Percentiles rank a stretch among this genome's conserved stretches.
Evolutionary conservation across 139 green algal genomes (phyloP).

Genomic region (Penium margaritaceum): DNA sequence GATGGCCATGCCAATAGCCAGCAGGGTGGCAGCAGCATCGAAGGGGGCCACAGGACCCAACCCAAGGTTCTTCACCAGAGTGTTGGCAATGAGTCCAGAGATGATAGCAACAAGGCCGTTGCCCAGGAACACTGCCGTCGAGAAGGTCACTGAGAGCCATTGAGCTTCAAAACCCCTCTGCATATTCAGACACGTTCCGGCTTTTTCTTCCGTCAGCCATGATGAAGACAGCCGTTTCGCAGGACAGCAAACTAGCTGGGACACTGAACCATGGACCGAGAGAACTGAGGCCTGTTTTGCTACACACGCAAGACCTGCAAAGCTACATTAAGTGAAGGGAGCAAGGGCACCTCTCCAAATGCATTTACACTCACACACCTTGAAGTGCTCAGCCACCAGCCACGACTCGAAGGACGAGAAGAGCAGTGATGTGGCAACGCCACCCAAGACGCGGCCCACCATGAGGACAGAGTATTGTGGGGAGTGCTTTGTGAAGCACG

Average conservation of each 20-base stretch:
- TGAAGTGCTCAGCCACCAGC: conserved; percentile 85
- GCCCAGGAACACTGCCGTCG: conserved; percentile 87
- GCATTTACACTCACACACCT: no score
- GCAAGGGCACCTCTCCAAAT: no score
- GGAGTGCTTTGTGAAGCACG: conserved; percentile 93
- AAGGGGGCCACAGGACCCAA: conserved; percentile 89
- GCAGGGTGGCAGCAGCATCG: conserved; percentile 73
- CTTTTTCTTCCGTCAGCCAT: no score
- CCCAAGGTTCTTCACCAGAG: conserved; percentile 66
- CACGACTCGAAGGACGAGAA: conserved; percentile 95
- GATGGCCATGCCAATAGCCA: conserved; percentile 68
- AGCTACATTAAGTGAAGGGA: no score
- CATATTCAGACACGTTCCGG: not conserved
- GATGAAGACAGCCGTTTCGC: no score
- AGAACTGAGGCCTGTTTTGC: no score
- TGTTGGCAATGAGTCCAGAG: conserved; percentile 76
- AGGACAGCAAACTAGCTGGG: no score
- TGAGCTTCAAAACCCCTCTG: conserved; percentile 64
- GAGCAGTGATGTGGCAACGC: conserved; percentile 90
- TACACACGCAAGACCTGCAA: no score
- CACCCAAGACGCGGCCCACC: conserved; percentile 83
- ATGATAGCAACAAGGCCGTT: conserved; percentile 93
- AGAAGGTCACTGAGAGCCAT: conserved; percentile 79
- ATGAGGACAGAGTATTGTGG: conserved; percentile 79
- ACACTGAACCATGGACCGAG: no score